Evolutionary conservation across 345 rosid genomes (phyloP).

Genomic region (Garcia nutans): DNA sequence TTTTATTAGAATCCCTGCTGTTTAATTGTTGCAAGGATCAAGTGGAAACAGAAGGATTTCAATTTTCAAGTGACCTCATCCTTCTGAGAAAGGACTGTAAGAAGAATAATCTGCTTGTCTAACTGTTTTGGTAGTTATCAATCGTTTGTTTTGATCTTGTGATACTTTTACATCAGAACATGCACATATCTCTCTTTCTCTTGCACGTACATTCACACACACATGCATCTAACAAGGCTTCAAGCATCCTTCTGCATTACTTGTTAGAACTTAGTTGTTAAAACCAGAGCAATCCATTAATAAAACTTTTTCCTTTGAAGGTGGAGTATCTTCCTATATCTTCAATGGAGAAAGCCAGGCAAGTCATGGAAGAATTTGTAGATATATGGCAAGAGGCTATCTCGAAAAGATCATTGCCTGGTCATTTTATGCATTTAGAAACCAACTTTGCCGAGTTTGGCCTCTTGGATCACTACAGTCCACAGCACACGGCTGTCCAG

Average conservation of each 20-base stretch:
- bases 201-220: too few species aligned
- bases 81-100: background rate
- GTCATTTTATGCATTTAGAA: constrained; percentile 65
- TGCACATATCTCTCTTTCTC: too few species aligned
- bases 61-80: too few species aligned
- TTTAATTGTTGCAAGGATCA: background rate
- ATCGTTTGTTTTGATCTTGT: background rate
- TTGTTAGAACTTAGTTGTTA: background rate
- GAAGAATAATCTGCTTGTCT: background rate
- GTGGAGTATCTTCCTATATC: constrained; percentile 89
- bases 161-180: background rate
- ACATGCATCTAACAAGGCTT: background rate
- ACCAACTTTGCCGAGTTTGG: constrained; percentile 73
- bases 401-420: constrained; percentile 69
- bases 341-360: constrained; percentile 67
- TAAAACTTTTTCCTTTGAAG: constrained; percentile 40
- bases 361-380: constrained; percentile 72
- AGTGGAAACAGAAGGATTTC: background rate
- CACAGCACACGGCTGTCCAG: constrained; percentile 85
- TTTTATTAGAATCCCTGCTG: background rate
- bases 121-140: background rate
- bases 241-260: background rate
- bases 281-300: background rate
- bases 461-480: constrained; percentile 58
- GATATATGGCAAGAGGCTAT: constrained; percentile 79